phyloP scores from a whole-genome alignment of 1,139 yeast genomes.

The Candida sojae region DNA sequence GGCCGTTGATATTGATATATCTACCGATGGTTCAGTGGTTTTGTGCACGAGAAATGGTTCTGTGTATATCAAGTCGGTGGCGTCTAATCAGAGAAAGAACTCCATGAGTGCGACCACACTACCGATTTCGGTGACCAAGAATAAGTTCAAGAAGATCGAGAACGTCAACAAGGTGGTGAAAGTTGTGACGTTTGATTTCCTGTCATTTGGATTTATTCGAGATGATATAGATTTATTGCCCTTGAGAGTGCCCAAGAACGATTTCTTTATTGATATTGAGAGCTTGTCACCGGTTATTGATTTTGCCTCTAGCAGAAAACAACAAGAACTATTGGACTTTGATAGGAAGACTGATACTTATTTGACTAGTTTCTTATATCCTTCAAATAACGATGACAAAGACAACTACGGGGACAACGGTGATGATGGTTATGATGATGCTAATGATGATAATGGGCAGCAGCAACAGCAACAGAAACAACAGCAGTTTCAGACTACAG shows the following conservation, averaged over 20 bases:
- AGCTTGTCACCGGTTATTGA: constrained; percentile 48
- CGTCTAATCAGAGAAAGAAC: constrained; percentile 25
- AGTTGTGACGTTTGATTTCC: constrained; percentile 76
- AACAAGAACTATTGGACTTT: constrained; percentile 31
- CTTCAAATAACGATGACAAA: constrained; percentile 11
- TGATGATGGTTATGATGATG: constrained; percentile 20
- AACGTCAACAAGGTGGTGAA: constrained; percentile 53
- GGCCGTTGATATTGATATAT: constrained; percentile 63
- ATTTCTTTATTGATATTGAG: constrained; percentile 49
- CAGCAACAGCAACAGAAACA: too few relatives aligned
- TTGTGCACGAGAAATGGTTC: constrained; percentile 70
- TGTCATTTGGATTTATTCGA: constrained; percentile 68
- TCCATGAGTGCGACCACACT: constrained; percentile 22
- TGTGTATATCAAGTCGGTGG: constrained; percentile 43
- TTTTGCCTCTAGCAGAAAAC: constrained; percentile 30
- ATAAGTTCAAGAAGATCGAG: constrained; percentile 58
- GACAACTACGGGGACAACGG: constrained; percentile 2
- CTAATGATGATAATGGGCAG: constrained; percentile 9
- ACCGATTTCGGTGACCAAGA: constrained; percentile 28
- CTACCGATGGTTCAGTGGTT: constrained; percentile 68
- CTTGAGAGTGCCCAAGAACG: constrained; percentile 44
- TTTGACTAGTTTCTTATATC: constrained; percentile 28
- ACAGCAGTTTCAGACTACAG: too few relatives aligned
- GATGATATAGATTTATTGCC: constrained; percentile 64
- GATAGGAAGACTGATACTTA: constrained; percentile 22